Conservation (phyloP, 148 eudicot species). For the Polygonum maritimum region DNA sequence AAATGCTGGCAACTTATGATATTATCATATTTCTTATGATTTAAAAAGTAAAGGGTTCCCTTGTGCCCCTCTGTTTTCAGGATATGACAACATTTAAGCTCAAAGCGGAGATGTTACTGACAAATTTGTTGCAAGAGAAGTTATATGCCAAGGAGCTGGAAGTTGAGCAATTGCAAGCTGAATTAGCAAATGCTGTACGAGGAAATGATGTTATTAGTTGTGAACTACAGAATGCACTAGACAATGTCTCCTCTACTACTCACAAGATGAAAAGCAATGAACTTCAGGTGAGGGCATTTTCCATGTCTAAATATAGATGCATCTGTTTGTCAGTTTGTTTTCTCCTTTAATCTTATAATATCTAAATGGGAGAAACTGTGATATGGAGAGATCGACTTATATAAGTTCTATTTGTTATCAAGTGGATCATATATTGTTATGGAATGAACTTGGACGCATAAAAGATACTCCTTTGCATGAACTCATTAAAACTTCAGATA, state of each 20-base stretch:
- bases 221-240: conserved; percentile 76
- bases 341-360: neutral
- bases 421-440: no score
- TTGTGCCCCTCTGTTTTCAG: conserved; percentile 24
- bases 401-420: no score
- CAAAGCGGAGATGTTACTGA: conserved; percentile 64
- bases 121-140: conserved; percentile 67
- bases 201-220: conserved; percentile 65
- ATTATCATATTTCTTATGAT: neutral
- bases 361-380: neutral
- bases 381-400: no score
- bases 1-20: neutral
- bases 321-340: neutral
- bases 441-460: no score
- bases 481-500: neutral
- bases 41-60: neutral
- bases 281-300: conserved; percentile 46
- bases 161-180: conserved; percentile 79
- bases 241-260: conserved; percentile 56
- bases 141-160: conserved; percentile 59
- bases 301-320: neutral
- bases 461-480: no score
- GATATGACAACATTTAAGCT: conserved; percentile 47
- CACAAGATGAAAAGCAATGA: conserved; percentile 83
- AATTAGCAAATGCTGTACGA: conserved; percentile 66